phyloP scores from a whole-genome alignment of 345 rosid species.

The Eucalyptus polyanthemos region DNA sequence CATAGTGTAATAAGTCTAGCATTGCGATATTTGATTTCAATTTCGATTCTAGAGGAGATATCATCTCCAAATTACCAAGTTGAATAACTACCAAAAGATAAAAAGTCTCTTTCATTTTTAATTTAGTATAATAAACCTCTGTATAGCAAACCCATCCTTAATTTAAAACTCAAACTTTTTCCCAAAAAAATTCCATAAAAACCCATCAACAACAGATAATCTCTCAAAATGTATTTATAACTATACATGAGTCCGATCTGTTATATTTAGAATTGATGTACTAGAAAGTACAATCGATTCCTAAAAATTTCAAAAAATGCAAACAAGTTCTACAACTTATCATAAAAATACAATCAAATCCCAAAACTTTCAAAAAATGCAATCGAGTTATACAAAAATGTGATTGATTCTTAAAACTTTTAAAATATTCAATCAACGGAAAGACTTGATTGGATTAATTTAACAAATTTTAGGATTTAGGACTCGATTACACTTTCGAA shows the following conservation, averaged over 20 bases:
- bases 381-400: too few relatives aligned
- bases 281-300: too few relatives aligned
- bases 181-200: too few relatives aligned
- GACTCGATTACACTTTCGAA: too few relatives aligned
- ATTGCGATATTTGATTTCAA: background rate
- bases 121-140: background rate
- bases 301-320: too few relatives aligned
- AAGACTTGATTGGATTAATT: too few relatives aligned
- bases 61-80: background rate
- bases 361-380: too few relatives aligned
- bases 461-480: too few relatives aligned
- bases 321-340: too few relatives aligned
- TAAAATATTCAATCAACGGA: too few relatives aligned
- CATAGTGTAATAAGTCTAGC: background rate
- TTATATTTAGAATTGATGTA: background rate
- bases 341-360: too few relatives aligned
- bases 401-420: too few relatives aligned
- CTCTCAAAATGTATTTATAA: background rate
- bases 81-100: background rate
- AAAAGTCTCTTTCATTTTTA: background rate
- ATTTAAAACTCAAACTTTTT: background rate
- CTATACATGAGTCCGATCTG: accelerated
- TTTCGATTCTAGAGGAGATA: background rate
- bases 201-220: background rate
- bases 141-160: background rate